Base-by-base conservation (phyloP, 345 rosid species). In the Raphanus sativus region DNA sequence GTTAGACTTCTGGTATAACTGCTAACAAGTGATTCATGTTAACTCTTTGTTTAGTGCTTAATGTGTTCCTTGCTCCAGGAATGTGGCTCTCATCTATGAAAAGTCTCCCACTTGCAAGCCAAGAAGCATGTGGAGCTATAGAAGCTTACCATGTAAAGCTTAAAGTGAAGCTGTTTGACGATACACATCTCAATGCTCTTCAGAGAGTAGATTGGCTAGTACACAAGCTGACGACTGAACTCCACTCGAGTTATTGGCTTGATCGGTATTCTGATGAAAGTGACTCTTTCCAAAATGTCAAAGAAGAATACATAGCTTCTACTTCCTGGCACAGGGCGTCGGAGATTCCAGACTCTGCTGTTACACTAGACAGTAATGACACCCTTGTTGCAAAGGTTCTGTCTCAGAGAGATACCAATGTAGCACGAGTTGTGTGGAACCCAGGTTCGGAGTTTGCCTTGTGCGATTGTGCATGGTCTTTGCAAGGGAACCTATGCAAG, bases 61-160 rank as follows among this genome's bases (percentile, higher is more conserved):
- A 58, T 65, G 58, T 59, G 5, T 12, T 58, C 29, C 58, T 77
- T 29, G 55, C 45, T 67, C 75, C 90, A 92, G 98, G 88, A 69
- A 92, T 92, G 97, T 92, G 99, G 98, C 94, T 95, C 21, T 89
- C 94, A 69, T 83, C 90, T 63, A 89, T 86, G 78, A 88, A 75
- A 85, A 76, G 71, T 76, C 93, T 91, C 78, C 99, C 98, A 67
- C 92, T 95, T 66, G 99, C 98, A 16, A 95, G 98, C 85, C 98
- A 89, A 84, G 99, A 91, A 84, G 87, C 96, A 76, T 92, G 94
- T 25, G 92, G 98, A 73, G 99, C 99, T 30, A 89, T 91, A 79
- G 99, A 92, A 87, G 91, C 97, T 67, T 95, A 95, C 85, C 99
- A 95, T 81, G 87, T 88, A 45, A 95, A 92, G 88, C 89, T 95